Base-by-base conservation (phyloP, 495 filamentous ascomycete species). In the Penicillium pancosmium region DNA sequence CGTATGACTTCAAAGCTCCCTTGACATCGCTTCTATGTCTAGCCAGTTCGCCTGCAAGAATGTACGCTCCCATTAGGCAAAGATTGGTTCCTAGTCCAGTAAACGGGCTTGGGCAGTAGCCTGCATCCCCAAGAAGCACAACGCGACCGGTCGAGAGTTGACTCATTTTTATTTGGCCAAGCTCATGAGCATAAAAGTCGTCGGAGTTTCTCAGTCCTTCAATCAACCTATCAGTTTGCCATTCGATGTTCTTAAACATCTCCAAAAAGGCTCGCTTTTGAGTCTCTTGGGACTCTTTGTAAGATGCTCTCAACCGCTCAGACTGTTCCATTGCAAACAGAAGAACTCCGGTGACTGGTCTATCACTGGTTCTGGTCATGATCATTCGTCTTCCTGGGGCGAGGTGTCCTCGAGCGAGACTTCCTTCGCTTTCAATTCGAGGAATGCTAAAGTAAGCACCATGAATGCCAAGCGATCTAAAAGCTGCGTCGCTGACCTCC, bases 91-190 rank as follows among this genome's bases (percentile, higher is more conserved):
- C 82, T 70, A 82, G 75, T 3, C 82, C 81, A 18, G 77, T 81
- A 19, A 70, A 71, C 0, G 75, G 65, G 6, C 73, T 71, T 0
- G 81, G 78, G 56, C 79, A 81, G 53, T 83, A 80, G 4, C 68
- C 84, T 1, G 84, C 78, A 63, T 87, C 84, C 5, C 84, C 85
- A 9, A 86, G n/a, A 3, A 86, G 70, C 0, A 73, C 76, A 12
- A 82, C 71, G 4, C 80, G 71, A 7, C 80, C 79, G 5, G 62
- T 58, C 9, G 68, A 80, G 77, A 77, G 84, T 6, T 59, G 46
- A 31, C 78, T 58, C 58, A 80, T 25, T 50, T 75, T 73, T 21
- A 86, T 72, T 13, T 75, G 70, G 0, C 72, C 68, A 11, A 74
- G 36, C 3, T 54, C 33, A 34, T 80, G 62, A 40, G 67, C 68